A percentile compares a stretch with the other conserved stretches of the same genome.
phyloP scores from a whole-genome alignment of 768 basidiomycete species.

The Russula brevipes region DNA sequence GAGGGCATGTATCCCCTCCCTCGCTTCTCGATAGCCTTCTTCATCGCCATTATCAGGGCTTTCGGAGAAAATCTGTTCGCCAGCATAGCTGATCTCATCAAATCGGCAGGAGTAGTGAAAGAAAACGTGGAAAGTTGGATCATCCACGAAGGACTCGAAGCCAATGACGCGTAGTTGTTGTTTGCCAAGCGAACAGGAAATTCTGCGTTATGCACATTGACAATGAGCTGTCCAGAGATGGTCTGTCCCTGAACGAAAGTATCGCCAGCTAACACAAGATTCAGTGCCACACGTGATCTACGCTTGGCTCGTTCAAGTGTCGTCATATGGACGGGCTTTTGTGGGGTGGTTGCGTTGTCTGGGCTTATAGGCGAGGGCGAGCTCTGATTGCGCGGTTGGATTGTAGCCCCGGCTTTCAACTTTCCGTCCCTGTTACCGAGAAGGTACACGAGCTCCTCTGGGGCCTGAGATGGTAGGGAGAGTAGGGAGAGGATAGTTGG shows the following conservation, averaged over 20 bases:
- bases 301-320: conserved; percentile 65
- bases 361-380: not conserved
- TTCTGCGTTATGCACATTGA: conserved; percentile 58
- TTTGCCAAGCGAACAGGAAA: conserved; percentile 59
- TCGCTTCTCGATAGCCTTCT: conserved; percentile 59
- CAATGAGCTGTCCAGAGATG: conserved; percentile 62
- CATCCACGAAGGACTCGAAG: conserved; percentile 64
- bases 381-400: conserved; percentile 35
- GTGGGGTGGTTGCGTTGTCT: not conserved
- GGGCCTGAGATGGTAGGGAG: conserved; percentile 45
- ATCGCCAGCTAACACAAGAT: conserved; percentile 71
- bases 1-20: conserved; percentile 61
- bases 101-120: conserved; percentile 66
- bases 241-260: conserved; percentile 74
- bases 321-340: conserved; percentile 32
- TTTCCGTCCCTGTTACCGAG: conserved; percentile 57
- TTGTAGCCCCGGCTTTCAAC: conserved; percentile 48
- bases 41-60: conserved; percentile 43
- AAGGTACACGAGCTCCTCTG: conserved; percentile 54
- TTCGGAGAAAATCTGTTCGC: conserved; percentile 31
- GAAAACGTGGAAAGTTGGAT: conserved; percentile 67
- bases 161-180: conserved; percentile 80
- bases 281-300: conserved; percentile 73
- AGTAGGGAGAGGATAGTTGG: conserved; percentile 52
- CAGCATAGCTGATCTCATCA: conserved; percentile 42